Base-by-base conservation (phyloP, 441 rosid genomes). In the Populus tomentosa region DNA sequence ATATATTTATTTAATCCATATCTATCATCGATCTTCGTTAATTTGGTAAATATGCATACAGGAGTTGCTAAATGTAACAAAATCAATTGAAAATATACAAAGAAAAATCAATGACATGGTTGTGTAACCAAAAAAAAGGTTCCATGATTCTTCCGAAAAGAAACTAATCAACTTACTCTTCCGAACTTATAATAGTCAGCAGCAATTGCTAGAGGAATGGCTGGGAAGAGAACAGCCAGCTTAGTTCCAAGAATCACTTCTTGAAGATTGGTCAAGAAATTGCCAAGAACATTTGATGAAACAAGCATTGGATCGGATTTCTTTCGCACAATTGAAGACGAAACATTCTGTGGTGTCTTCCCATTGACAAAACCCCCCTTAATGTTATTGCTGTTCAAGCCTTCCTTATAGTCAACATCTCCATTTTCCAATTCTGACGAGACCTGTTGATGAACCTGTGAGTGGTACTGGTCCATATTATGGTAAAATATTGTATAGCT, bases 231-330 rank as follows among this genome's bases (percentile, higher is more conserved):
- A 56, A 94, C 63, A 4, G 90, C 84, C 13, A 95, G 86, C 82
- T 92, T 95, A 1, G 98, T 95, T 26, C 97, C 95, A 23, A 95
- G 79, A 81, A 92, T 16, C 70, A 95, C 97, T 83, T 90, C 86
- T 70, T 89, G 97, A 40, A 95, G 77, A 83, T 95, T 95, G 69
- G 87, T 70, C n/a, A 94, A 75, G 10, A 89, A 76, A 59, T 11
- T 28, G 71, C 88, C 77, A 33, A 89, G 91, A 26, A 88, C 86
- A 76, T 75, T 85, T 0, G 92, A 83, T 0, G 92, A 85, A 10
- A 90, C 85, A 61, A 91, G 81, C 13, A 79, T 73, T 7, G 88
- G 80, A 66, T 90, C 95, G 21, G 97, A 94, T 81, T 89, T 90
- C 74, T 85, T 88, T 53, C 94, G 81, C 79, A 89, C 50, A 5